phyloP scores from a whole-genome alignment of 805 yeast species.

The Myxozyma nipponensis region DNA sequence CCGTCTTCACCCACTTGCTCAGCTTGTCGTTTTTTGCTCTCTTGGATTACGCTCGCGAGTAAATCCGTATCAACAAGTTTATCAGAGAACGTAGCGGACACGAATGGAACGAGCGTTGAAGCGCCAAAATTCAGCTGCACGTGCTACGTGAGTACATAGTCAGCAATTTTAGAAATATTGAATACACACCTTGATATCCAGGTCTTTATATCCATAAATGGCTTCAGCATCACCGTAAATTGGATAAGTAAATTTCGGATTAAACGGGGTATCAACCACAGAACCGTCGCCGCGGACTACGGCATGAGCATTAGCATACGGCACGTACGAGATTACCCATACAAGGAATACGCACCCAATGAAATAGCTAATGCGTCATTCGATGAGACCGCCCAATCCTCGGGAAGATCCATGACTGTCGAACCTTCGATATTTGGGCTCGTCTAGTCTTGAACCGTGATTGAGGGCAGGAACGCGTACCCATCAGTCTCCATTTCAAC shows the following conservation, averaged over 20 bases:
- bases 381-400: constrained; percentile 70
- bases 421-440: no score
- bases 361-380: constrained; percentile 63
- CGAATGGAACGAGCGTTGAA: constrained; percentile 65
- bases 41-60: constrained; percentile 12
- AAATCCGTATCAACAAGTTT: constrained; percentile 41
- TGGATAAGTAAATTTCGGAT: constrained; percentile 84
- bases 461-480: no score
- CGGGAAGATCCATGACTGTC: constrained; percentile 38
- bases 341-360: constrained; percentile 30
- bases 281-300: constrained; percentile 13
- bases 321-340: neutral
- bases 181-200: constrained; percentile 50
- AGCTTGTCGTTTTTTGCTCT: constrained; percentile 5
- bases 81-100: constrained; percentile 54
- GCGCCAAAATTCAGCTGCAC: constrained; percentile 63
- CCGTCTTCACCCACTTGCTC: constrained; percentile 10
- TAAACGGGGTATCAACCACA: constrained; percentile 42
- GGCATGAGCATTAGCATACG: neutral
- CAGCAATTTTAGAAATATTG: no score
- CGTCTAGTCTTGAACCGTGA: no score
- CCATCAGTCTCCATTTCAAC: no score
- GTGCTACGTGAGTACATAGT: neutral
- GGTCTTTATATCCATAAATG: constrained; percentile 75
- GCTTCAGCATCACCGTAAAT: constrained; percentile 89